Base-by-base conservation (phyloP, 352 stramenopile species). In the Phytophthora tubulina region DNA sequence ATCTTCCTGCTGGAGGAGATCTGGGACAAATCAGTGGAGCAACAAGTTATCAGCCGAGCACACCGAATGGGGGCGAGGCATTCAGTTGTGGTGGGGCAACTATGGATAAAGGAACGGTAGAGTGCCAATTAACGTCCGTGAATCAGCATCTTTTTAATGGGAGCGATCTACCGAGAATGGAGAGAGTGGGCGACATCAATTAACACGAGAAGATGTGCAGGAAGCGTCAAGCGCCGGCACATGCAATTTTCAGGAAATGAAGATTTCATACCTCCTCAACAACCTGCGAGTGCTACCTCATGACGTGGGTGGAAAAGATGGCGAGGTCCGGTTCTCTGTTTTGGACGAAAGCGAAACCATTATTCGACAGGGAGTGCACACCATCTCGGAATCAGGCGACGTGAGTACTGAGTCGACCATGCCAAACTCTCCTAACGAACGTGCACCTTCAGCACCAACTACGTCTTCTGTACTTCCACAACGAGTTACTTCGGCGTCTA, bases 1-100 rank as follows among this genome's bases (percentile, higher is more conserved):
- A 98, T 99, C 15, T 99, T 98, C 63, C 73, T 99, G 17, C 82
- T 99, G 59, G 96, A 99, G 39, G 89, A 98, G 55, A 97, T 99
- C 30, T 99, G 88, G 85, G 96, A 99, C 64, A 96, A 97, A 60
- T 96, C 87, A 2, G 72, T 99, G 11, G 89, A 98, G 70, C 76
- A 96, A 36, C 97, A 99, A 79, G 95, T 98, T 35, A 88, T 99
- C n/a, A 95, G 94, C 49, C 84, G 97, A 55, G 97, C 97, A 0
- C 97, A 98, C 79, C 85, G 97, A 54, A 98, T 99, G 88, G 97
- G 97, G 27, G 90, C 97, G 8, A 95, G 60, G 3, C 87, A 91
- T 6, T 81, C 88, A 6, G 87, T 99, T 6, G 71, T 95, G 6
- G 96, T 99, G 11, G 96, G 99, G 75, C 86, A 97, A 46, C 60